phyloP scores from a whole-genome alignment of 164 flowering plant genomes.

The Akebia trifoliata region DNA sequence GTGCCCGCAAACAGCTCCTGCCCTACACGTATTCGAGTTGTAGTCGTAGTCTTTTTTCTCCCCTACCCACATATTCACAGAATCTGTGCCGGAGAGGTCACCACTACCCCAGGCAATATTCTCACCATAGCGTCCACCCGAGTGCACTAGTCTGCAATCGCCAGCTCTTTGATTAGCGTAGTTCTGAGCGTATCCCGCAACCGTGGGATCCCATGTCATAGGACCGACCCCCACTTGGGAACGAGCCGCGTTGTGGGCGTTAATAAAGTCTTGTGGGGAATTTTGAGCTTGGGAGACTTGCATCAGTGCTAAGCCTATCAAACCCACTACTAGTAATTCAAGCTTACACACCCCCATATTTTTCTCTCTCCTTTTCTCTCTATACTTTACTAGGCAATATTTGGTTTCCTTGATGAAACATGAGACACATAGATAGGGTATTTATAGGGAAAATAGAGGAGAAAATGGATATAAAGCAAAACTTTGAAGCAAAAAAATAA shows the following conservation, averaged over 20 bases:
- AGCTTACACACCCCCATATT: too few relatives aligned
- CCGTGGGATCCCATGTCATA: constrained; percentile 30
- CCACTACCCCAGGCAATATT: constrained; percentile 7
- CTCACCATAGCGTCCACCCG: constrained; percentile 35
- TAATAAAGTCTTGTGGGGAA: constrained; percentile 32
- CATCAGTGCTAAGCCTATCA: neutral
- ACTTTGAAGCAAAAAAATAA: too few relatives aligned
- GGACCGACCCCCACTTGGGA: constrained; percentile 24
- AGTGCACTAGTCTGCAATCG: constrained; percentile 32
- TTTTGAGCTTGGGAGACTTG: constrained; percentile 24
- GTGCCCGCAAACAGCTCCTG: constrained; percentile 28
- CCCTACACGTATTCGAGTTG: constrained; percentile 23
- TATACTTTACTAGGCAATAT: too few relatives aligned
- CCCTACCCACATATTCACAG: constrained; percentile 35
- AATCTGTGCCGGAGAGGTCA: constrained; percentile 20
- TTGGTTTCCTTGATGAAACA: too few relatives aligned
- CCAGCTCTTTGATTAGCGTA: constrained; percentile 25
- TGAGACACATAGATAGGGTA: too few relatives aligned
- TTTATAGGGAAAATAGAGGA: too few relatives aligned
- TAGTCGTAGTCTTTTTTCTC: constrained; percentile 35
- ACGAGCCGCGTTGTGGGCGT: constrained; percentile 35
- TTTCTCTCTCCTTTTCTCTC: too few relatives aligned
- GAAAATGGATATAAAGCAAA: too few relatives aligned
- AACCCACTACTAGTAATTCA: too few relatives aligned
- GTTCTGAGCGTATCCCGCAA: constrained; percentile 31